A percentile compares a stretch with the other conserved stretches of the same genome.
Conservation (phyloP, 345 rosid species). For the Dimocarpus longan region DNA sequence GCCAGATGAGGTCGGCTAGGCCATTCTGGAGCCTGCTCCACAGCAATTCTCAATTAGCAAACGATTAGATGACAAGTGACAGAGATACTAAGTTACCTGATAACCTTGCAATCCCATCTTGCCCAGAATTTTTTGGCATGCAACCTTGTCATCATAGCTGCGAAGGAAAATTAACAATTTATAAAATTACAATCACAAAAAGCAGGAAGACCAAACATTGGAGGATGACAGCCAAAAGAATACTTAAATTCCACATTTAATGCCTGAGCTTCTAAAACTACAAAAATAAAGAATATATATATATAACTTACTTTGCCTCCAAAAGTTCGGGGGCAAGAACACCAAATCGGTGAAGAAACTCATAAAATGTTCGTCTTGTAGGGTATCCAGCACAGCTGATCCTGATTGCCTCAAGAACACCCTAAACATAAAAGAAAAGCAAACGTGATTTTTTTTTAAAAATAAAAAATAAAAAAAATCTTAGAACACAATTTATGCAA, state of each 20-base stretch:
- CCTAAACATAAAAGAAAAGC: constrained; percentile 43
- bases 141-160: constrained; percentile 93
- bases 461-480: background rate
- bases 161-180: constrained; percentile 17
- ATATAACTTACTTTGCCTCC: constrained; percentile 78
- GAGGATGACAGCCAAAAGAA: background rate
- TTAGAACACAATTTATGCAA: constrained; percentile 11
- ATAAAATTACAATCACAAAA: constrained; percentile 14
- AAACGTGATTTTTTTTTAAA: background rate
- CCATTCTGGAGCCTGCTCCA: constrained; percentile 11
- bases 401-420: constrained; percentile 99
- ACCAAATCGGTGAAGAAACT: constrained; percentile 95
- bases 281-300: background rate
- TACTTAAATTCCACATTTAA: background rate
- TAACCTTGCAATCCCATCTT: constrained; percentile 92
- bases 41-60: constrained; percentile 1
- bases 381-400: constrained; percentile 99
- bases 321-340: constrained; percentile 95
- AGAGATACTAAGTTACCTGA: constrained; percentile 62
- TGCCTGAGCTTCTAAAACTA: constrained; percentile 8
- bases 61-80: constrained; percentile 9
- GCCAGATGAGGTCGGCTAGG: background rate
- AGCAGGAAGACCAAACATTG: background rate
- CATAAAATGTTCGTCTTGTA: constrained; percentile 91
- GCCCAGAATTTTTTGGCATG: constrained; percentile 88